A percentile compares a stretch with the other conserved stretches of the same genome.
Evolutionary conservation across 108 stramenopile genomes (phyloP).

Genomic region (Skeletonema marinoi): DNA sequence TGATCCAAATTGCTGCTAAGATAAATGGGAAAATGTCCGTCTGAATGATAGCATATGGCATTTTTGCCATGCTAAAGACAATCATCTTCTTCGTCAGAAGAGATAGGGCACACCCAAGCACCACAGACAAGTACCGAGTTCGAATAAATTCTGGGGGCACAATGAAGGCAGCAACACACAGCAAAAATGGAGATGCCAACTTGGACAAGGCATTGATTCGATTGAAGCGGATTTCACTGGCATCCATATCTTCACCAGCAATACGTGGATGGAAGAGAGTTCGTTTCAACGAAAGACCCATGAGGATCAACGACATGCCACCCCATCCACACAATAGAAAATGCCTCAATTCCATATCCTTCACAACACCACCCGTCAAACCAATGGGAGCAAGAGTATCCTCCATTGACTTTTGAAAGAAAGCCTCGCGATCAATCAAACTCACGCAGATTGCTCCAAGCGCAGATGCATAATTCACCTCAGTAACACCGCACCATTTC

Average conservation of each 20-base stretch:
- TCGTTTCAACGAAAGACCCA: slow-evolving; percentile 49
- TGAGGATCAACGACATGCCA: slow-evolving; percentile 38
- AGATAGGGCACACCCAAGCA: slow-evolving; percentile 66
- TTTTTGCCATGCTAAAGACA: slow-evolving; percentile 84
- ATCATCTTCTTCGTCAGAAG: slow-evolving; percentile 87
- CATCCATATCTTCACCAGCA: slow-evolving; percentile 12
- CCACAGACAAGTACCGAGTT: slow-evolving; percentile 51
- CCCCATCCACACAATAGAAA: slow-evolving; percentile 45
- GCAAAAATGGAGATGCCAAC: slow-evolving; percentile 50
- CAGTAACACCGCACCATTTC: slow-evolving; percentile 77
- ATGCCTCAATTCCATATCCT: slow-evolving; percentile 50
- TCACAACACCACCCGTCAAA: slow-evolving; percentile 3
- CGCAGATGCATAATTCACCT: slow-evolving; percentile 69
- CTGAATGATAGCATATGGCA: slow-evolving; percentile 74
- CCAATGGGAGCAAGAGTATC: slow-evolving; percentile 20
- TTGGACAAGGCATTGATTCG: slow-evolving; percentile 60
- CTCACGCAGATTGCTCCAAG: slow-evolving; percentile 32
- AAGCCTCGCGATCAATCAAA: slow-evolving; percentile 50
- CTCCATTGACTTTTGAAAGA: slow-evolving; percentile 42
- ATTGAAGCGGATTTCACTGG: slow-evolving; percentile 8
- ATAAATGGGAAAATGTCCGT: slow-evolving; percentile 64
- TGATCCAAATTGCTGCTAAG: slow-evolving; percentile 47
- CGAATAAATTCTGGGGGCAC: slow-evolving; percentile 37
- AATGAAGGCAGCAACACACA: slow-evolving; percentile 43
- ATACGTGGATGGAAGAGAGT: slow-evolving; percentile 46